Conservation (phyloP, 2,329 filamentous ascomycete species). For the Remersonia thermophila region DNA sequence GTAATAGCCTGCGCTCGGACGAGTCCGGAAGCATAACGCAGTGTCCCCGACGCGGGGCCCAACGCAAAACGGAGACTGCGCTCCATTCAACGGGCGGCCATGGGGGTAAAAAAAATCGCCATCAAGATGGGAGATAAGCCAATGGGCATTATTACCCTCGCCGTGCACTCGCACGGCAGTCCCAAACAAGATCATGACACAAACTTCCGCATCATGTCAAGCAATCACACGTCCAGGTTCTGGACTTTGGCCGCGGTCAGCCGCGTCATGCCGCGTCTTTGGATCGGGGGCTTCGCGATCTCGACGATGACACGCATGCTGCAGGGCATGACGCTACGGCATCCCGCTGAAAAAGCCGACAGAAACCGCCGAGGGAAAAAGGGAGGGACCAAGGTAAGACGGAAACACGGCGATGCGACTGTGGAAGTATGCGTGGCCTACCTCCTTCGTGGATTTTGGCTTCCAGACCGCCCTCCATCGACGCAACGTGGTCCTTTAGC, state of each 20-base stretch:
- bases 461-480: constrained; percentile 82
- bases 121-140: too few species aligned
- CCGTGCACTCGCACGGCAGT: neutral
- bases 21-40: too few species aligned
- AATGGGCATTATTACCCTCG: too few species aligned
- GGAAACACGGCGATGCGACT: neutral
- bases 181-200: neutral
- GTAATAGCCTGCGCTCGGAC: too few species aligned
- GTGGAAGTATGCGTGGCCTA: constrained; percentile 35
- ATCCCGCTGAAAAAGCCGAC: constrained; percentile 18
- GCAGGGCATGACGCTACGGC: neutral
- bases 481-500: constrained; percentile 76
- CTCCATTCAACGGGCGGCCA: too few species aligned
- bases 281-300: neutral
- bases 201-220: too few species aligned
- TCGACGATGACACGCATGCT: constrained; percentile 1
- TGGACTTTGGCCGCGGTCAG: too few species aligned
- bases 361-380: constrained; percentile 15
- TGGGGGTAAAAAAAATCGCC: too few species aligned
- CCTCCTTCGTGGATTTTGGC: constrained; percentile 88
- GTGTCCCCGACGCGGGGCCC: too few species aligned
- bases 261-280: too few species aligned
- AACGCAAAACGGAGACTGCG: too few species aligned
- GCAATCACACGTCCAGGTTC: too few species aligned
- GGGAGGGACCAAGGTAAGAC: neutral